Evolutionary conservation across 2,329 filamentous ascomycete genomes (phyloP), one percentile per base, ranked within the genome.

Genomic region (Aspergillus quadrilineatus): DNA sequence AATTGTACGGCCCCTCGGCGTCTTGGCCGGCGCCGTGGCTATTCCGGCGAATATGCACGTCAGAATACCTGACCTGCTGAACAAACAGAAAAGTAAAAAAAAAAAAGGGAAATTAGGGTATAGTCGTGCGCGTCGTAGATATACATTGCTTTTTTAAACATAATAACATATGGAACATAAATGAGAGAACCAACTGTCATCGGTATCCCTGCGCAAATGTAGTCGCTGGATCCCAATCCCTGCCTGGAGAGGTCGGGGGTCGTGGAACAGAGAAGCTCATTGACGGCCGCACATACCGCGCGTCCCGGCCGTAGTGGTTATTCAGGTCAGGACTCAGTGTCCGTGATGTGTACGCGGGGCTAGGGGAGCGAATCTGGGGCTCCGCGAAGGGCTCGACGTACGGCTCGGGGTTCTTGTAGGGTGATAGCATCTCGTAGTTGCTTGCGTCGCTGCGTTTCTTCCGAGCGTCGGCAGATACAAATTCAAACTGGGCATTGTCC

Each of bases 401-500:
- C 3, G 34, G 34, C 34, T 37, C 34, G 34, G 34, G 34, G 10
- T 37, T 37, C 34, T 37, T 37, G 34, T 12, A 37, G 9, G 34
- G 34, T 37, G 34, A 37, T 14, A 92, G 85, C 89, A 92, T 92
- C 80, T 92, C 89, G 79, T 92, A 92, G 73, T 87, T 85, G 77
- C 85, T 83, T 71, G 79, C 80, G 65, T 87, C 85, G 72, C 83
- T 81, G 62, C 85, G 85, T 57, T 81, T 73, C 58, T 84, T 80
- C 65, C 83, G 83, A 46, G 92, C 91, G 69, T 97, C 93, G 45
- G 89, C 87, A 39, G 90, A 95, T 61, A 96, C 89, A 66, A 97
- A 97, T 72, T 97, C 93, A 65, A 88, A 85, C 57, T 77, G 74
- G 36, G 69, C 72, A 22, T 76, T 73, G 58, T 85, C 75, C 48